Evolutionary conservation across 495 filamentous ascomycete species (phyloP).

Genomic region (Achaetomiella virescens): DNA sequence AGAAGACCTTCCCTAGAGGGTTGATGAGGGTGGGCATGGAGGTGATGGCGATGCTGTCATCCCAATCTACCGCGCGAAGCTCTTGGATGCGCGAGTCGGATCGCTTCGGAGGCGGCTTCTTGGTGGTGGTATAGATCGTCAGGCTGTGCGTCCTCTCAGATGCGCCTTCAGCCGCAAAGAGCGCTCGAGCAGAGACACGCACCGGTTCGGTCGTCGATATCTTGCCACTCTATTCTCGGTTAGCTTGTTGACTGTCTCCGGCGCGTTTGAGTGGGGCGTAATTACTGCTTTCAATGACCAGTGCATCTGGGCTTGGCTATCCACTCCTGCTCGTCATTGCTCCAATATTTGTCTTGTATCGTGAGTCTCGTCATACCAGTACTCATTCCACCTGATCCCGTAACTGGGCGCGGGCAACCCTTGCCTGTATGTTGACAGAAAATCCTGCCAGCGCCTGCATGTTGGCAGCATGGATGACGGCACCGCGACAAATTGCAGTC

Average conservation of each 20-base stretch:
- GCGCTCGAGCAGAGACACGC: background rate
- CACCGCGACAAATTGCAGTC: slow-evolving; percentile 11
- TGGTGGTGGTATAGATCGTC: background rate
- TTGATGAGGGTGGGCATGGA: slow-evolving; percentile 8
- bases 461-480: slow-evolving; percentile 2
- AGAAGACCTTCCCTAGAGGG: slow-evolving; percentile 5
- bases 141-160: background rate
- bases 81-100: background rate
- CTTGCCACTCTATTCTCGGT: background rate
- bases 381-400: background rate
- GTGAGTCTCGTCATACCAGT: background rate
- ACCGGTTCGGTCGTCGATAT: background rate
- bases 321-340: background rate
- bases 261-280: background rate
- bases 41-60: background rate
- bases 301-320: background rate
- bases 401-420: slow-evolving; percentile 4
- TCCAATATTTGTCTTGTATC: background rate
- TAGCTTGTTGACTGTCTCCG: no score
- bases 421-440: background rate
- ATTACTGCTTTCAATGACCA: background rate
- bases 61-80: slow-evolving; percentile 4
- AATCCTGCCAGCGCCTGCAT: background rate
- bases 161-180: background rate
- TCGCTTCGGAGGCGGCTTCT: background rate